These are phyloP conservation scores for Yamadazyma sp. DNA, from an alignment of 805 yeast species.

Conservation along the genomic window DNA sequence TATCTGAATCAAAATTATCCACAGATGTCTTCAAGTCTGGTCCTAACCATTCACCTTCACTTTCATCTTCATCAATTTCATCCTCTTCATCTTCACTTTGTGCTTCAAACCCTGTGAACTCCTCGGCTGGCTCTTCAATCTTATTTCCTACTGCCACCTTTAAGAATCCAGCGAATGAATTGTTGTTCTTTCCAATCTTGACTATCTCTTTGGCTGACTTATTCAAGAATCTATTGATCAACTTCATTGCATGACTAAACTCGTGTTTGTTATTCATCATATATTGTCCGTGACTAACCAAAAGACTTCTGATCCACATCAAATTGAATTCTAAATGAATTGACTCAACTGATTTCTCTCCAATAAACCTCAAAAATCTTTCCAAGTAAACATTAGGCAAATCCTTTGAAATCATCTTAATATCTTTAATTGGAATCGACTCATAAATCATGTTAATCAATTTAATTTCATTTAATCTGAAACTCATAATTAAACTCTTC, in stretches of 20 bases:
- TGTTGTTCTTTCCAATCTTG: constrained; percentile 49
- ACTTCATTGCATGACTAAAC: constrained; percentile 61
- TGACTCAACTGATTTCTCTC: constrained; percentile 60
- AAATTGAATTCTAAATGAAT: constrained; percentile 84
- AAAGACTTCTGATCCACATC: constrained; percentile 70
- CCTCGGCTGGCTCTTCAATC: constrained; percentile 19
- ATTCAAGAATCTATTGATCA: constrained; percentile 71
- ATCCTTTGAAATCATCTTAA: constrained; percentile 61
- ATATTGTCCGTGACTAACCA: constrained; percentile 74
- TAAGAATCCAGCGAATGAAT: constrained; percentile 53
- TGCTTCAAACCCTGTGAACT: constrained; percentile 23
- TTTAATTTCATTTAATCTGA: constrained; percentile 80
- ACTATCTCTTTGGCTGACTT: constrained; percentile 75
- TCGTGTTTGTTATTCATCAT: constrained; percentile 60
- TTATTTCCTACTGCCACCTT: constrained; percentile 22
- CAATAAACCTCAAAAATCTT: constrained; percentile 66
- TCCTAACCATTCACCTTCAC: constrained; percentile 37
- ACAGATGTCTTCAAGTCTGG: constrained; percentile 28
- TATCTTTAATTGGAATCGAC: constrained; percentile 65
- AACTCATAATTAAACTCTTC: constrained; percentile 85
- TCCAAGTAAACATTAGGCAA: constrained; percentile 77
- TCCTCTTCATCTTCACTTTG: constrained; percentile 23
- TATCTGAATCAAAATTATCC: constrained; percentile 18
- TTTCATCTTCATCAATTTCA: constrained; percentile 26
- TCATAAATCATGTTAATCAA: constrained; percentile 75